Evolutionary conservation across 2,329 filamentous ascomycete species (phyloP).

Genomic region (Ophiostoma piceae): DNA sequence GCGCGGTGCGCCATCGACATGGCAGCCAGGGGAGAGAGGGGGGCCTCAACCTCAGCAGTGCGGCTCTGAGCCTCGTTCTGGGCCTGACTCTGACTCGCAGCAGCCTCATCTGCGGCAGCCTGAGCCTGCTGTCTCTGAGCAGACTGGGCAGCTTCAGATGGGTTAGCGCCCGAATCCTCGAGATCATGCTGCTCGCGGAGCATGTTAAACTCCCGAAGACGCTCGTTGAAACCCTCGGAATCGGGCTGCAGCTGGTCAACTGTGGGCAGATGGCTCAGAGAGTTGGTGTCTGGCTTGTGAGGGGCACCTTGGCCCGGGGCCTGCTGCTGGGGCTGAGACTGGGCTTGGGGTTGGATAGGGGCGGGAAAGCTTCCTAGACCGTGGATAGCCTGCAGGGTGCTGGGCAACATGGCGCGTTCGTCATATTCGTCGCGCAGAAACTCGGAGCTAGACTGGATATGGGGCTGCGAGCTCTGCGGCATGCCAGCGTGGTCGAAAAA

Average conservation of each 20-base stretch:
- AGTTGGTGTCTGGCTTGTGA: not conserved
- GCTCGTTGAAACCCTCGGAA: constrained; percentile 58
- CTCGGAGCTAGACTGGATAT: constrained; percentile 45
- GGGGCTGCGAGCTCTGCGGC: constrained; percentile 39
- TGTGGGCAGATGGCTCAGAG: constrained; percentile 43
- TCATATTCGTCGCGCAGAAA: constrained; percentile 63
- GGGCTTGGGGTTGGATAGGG: not conserved
- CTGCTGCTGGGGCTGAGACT: not conserved
- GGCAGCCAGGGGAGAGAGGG: constrained; percentile 28
- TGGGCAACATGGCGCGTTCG: constrained; percentile 51
- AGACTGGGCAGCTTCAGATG: not conserved
- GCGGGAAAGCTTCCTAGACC: constrained; percentile 34
- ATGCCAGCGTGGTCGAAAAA: constrained; percentile 62
- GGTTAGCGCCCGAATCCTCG: not conserved
- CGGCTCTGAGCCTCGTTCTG: not conserved
- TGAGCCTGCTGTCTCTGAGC: not conserved
- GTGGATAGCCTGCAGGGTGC: constrained; percentile 34
- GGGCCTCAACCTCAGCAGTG: constrained; percentile 33
- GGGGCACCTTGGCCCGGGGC: not conserved
- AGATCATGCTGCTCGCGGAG: constrained; percentile 68
- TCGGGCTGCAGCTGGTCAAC: constrained; percentile 50
- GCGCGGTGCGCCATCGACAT: constrained; percentile 64
- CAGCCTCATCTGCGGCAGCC: not conserved
- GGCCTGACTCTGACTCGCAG: not conserved
- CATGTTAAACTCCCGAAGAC: constrained; percentile 78